Conservation (phyloP, 2,329 filamentous ascomycete species). For the Diaporthe ilicicola region DNA sequence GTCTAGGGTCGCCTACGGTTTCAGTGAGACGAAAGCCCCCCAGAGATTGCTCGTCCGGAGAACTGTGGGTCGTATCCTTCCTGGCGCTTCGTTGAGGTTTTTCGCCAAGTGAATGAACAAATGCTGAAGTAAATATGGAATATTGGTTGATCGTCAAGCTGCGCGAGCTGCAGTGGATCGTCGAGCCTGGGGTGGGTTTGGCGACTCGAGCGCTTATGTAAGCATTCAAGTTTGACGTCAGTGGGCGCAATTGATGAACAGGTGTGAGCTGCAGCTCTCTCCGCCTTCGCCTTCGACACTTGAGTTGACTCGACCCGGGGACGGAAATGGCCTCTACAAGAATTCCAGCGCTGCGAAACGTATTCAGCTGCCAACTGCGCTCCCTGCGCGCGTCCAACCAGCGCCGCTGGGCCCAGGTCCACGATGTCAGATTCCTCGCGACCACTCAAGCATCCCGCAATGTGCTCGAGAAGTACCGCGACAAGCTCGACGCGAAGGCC, state of each 20-base stretch:
- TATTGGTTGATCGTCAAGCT: no score
- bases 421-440: constrained; percentile 89
- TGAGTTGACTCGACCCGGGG: neutral
- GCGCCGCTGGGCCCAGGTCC: constrained; percentile 88
- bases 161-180: neutral
- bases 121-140: no score
- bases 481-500: constrained; percentile 82
- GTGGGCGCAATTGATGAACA: neutral
- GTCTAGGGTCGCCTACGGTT: neutral
- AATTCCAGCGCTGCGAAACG: constrained; percentile 57
- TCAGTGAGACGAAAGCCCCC: neutral
- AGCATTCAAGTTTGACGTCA: constrained; percentile 6
- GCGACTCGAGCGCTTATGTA: neutral
- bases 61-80: neutral
- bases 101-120: neutral
- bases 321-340: constrained; percentile 58
- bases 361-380: constrained; percentile 47
- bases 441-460: constrained; percentile 75
- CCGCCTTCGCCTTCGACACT: neutral
- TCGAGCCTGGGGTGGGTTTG: neutral
- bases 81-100: neutral
- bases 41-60: neutral
- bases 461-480: constrained; percentile 84
- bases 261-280: neutral
- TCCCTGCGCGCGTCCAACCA: constrained; percentile 59